phyloP scores from a whole-genome alignment of 352 stramenopile genomes.

The Pythium pyrilobum region DNA sequence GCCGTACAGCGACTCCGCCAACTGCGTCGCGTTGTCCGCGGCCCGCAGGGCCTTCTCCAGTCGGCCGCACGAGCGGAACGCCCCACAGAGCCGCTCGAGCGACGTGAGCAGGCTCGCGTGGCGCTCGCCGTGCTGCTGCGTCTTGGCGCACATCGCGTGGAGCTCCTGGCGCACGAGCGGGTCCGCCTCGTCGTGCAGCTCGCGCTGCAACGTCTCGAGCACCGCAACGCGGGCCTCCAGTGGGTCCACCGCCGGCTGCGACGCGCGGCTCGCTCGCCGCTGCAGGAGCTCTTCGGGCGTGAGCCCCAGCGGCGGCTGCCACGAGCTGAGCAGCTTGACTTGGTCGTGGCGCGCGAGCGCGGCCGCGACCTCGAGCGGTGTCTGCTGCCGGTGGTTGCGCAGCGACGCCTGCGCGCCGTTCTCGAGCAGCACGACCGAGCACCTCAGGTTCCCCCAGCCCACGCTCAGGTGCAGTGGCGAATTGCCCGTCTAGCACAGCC shows the following conservation, averaged over 20 bases:
- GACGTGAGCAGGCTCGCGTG: conserved; percentile 36
- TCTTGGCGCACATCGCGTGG: conserved; percentile 50
- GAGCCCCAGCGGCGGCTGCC: conserved; percentile 31
- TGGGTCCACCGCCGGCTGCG: background rate
- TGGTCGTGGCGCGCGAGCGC: conserved; percentile 33
- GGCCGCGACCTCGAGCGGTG: conserved; percentile 33
- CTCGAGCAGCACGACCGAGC: conserved; percentile 54
- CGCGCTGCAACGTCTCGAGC: conserved; percentile 6
- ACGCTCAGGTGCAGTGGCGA: conserved; percentile 62
- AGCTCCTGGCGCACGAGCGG: conserved; percentile 34
- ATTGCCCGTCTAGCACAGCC: conserved; percentile 43
- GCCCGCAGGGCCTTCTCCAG: conserved; percentile 27
- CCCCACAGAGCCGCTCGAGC: conserved; percentile 27
- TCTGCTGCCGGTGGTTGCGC: conserved; percentile 32
- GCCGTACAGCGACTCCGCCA: conserved; percentile 35
- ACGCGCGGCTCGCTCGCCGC: background rate
- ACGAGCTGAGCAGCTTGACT: conserved; percentile 33
- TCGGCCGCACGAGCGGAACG: conserved; percentile 9
- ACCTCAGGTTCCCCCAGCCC: conserved; percentile 55
- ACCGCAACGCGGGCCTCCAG: background rate
- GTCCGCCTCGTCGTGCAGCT: conserved; percentile 31
- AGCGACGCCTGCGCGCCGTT: conserved; percentile 24
- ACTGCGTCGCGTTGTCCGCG: conserved; percentile 31
- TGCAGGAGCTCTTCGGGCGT: conserved; percentile 21
- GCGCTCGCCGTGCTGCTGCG: conserved; percentile 30